These are phyloP conservation scores for Sordariomycetes sp. DNA, from an alignment of 2,329 filamentous ascomycete species.

Conservation along the genomic window DNA sequence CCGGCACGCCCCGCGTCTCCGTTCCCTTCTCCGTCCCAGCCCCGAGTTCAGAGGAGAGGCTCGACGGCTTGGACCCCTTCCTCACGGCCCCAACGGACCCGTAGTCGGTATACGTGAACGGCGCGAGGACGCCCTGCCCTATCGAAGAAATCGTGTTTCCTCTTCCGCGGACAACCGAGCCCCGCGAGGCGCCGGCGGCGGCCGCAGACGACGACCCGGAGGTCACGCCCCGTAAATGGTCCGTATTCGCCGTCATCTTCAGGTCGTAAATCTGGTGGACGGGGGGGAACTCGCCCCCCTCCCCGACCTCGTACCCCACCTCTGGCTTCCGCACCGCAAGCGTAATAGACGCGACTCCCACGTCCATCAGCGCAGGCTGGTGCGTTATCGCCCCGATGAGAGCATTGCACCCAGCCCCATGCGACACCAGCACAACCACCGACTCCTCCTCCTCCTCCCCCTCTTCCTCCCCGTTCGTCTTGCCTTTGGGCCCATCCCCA, in stretches of 20 bases:
- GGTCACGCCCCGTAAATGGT: conserved; percentile 43
- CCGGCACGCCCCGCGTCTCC: too few relatives aligned
- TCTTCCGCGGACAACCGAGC: conserved; percentile 5
- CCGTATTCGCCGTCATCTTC: conserved; percentile 58
- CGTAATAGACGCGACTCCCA: conserved; percentile 80
- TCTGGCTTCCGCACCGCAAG: conserved; percentile 59
- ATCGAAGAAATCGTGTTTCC: conserved; percentile 5
- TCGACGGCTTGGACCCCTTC: conserved; percentile 1
- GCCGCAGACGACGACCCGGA: neutral
- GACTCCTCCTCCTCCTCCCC: conserved; percentile 57
- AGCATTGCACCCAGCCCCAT: conserved; percentile 92
- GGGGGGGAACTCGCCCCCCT: conserved; percentile 12
- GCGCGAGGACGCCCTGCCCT: conserved; percentile 15
- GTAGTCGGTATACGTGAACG: conserved; percentile 23
- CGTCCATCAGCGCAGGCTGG: conserved; percentile 80
- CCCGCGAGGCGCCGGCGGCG: conserved; percentile 19
- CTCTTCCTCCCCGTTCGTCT: conserved; percentile 22
- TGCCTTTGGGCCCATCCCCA: neutral
- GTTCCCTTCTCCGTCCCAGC: too few relatives aligned
- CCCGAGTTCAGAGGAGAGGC: neutral
- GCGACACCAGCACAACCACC: conserved; percentile 78
- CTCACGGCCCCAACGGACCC: conserved; percentile 9
- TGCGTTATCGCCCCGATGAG: conserved; percentile 84
- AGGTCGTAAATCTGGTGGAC: conserved; percentile 58
- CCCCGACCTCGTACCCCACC: conserved; percentile 18